These are phyloP conservation scores for Oryza longistaminata DNA, from an alignment of 176 grass and related monocot genomes.

Conservation along the genomic window DNA sequence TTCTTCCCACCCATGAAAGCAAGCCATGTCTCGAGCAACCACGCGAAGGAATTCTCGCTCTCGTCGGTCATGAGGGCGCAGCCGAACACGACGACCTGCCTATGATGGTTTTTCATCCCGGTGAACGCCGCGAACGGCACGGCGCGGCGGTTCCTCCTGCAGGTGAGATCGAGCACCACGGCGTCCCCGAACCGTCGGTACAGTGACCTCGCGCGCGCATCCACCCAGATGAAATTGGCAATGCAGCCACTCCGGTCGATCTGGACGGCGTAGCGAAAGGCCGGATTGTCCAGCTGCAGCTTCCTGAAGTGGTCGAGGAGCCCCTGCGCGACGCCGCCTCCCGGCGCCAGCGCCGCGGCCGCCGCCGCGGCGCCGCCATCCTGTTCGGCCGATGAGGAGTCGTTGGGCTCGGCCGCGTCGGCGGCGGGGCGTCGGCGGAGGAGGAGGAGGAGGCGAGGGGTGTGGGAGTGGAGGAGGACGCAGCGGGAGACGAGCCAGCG, in stretches of 20 bases:
- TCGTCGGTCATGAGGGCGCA: slow-evolving; percentile 71
- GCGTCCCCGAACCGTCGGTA: slow-evolving; percentile 55
- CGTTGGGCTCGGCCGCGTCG: slow-evolving; percentile 30
- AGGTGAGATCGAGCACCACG: slow-evolving; percentile 56
- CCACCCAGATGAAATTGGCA: slow-evolving; percentile 62
- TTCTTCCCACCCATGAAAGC: slow-evolving; percentile 46
- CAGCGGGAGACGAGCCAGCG: slow-evolving; percentile 54
- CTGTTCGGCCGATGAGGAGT: background rate
- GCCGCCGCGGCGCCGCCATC: too few species aligned
- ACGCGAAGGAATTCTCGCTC: slow-evolving; percentile 54
- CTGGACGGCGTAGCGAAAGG: slow-evolving; percentile 58
- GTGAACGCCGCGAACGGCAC: slow-evolving; percentile 58
- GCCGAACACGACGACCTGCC: slow-evolving; percentile 53
- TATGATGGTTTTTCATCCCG: slow-evolving; percentile 66
- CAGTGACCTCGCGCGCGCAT: slow-evolving; percentile 39
- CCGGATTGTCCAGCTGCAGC: slow-evolving; percentile 60
- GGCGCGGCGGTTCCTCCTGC: slow-evolving; percentile 49
- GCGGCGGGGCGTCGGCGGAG: background rate
- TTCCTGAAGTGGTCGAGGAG: slow-evolving; percentile 67
- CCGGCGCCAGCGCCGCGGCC: slow-evolving; percentile 38
- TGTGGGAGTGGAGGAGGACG: slow-evolving; percentile 52
- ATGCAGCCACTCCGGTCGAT: slow-evolving; percentile 49
- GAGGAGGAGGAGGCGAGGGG: background rate
- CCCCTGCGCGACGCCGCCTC: slow-evolving; percentile 56
- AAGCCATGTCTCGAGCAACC: slow-evolving; percentile 68